These are phyloP conservation scores for Hypoxylon trugodes DNA, from an alignment of 495 filamentous ascomycete genomes.

Conservation along the genomic window DNA sequence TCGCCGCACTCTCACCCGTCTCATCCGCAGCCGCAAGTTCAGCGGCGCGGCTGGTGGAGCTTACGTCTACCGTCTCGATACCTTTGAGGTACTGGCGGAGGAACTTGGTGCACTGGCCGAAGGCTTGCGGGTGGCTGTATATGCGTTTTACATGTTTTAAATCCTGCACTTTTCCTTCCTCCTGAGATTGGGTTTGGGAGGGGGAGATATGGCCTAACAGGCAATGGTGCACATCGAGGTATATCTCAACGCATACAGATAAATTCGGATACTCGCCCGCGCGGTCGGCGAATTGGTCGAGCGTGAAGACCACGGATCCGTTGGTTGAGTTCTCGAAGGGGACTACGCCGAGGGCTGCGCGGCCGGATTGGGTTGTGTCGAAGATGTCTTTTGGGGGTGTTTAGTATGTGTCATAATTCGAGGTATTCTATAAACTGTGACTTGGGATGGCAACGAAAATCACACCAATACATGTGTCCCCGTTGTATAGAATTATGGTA, in stretches of 20 bases:
- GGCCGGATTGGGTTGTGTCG: slow-evolving; percentile 71
- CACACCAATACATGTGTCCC: no score
- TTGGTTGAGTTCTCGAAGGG: slow-evolving; percentile 97
- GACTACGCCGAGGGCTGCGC: slow-evolving; percentile 77
- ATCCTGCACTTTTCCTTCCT: neutral
- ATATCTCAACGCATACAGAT: slow-evolving; percentile 79
- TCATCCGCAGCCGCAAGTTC: slow-evolving; percentile 72
- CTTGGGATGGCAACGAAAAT: no score
- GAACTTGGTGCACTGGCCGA: slow-evolving; percentile 89
- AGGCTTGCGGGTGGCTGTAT: slow-evolving; percentile 94
- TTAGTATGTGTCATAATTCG: no score
- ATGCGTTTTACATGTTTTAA: slow-evolving; percentile 65
- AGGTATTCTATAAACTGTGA: no score
- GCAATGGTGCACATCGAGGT: slow-evolving; percentile 86
- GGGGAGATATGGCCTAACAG: slow-evolving; percentile 63
- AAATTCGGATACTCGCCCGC: slow-evolving; percentile 66
- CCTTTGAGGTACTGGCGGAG: slow-evolving; percentile 70
- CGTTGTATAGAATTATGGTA: no score
- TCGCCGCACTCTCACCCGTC: slow-evolving; percentile 71
- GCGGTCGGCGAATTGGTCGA: slow-evolving; percentile 87
- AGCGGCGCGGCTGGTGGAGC: slow-evolving; percentile 84
- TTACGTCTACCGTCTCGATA: slow-evolving; percentile 81
- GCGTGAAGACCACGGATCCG: slow-evolving; percentile 85
- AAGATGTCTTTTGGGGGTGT: slow-evolving; percentile 70
- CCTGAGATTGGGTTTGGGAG: slow-evolving; percentile 33